These are phyloP conservation scores for Linnemannia zychae DNA, from an alignment of 192 early-diverging fungal genomes.

Conservation along the genomic window DNA sequence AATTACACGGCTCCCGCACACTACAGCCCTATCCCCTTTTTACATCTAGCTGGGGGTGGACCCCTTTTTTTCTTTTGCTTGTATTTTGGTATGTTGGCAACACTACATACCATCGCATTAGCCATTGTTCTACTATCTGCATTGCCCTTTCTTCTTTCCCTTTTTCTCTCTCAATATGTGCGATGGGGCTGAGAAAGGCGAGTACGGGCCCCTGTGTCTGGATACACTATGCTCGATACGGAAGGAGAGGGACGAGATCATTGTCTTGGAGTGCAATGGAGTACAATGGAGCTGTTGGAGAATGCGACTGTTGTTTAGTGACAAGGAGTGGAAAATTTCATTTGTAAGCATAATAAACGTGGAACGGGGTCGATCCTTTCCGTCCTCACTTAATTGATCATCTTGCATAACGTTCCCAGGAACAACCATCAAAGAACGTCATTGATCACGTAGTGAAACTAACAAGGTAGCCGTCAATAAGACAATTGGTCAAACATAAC, in stretches of 20 bases:
- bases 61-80: background rate
- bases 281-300: background rate
- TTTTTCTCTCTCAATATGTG: background rate
- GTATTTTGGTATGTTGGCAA: background rate
- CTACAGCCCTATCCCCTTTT: background rate
- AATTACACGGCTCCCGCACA: background rate
- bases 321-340: no score
- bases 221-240: background rate
- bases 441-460: no score
- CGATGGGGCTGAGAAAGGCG: background rate
- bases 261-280: background rate
- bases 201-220: no score
- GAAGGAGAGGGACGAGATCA: background rate
- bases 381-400: no score
- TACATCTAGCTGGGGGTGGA: background rate
- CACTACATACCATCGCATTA: background rate
- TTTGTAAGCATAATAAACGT: no score
- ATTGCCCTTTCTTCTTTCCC: no score
- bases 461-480: no score
- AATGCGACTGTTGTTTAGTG: background rate
- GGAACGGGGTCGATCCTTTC: no score
- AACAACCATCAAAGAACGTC: no score
- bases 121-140: background rate
- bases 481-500: no score
- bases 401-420: no score